Percentiles rank a stretch among this genome's conserved stretches.
These are phyloP conservation scores for Collybia sordida DNA, from an alignment of 768 basidiomycete species.

Conservation along the genomic window DNA sequence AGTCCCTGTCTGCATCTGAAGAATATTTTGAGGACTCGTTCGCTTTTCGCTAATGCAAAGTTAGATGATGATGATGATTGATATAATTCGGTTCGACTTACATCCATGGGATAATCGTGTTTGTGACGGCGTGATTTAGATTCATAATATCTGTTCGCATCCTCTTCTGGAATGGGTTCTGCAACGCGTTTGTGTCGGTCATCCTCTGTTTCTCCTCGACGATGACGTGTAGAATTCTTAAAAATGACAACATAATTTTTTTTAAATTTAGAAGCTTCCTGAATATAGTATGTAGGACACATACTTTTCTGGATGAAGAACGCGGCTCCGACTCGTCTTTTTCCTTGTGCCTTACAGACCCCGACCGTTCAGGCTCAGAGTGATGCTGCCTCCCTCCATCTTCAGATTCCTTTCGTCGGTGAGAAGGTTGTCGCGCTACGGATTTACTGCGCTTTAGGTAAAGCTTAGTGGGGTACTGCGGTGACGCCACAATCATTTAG, in stretches of 20 bases:
- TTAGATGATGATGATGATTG: neutral
- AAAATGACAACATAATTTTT: neutral
- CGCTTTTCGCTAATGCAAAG: neutral
- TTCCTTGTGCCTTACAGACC: neutral
- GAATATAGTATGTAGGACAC: neutral
- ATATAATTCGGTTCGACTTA: too few species aligned
- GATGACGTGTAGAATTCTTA: conserved; percentile 5
- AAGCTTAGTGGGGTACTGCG: neutral
- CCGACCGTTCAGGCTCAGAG: conserved; percentile 5
- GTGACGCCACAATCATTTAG: neutral
- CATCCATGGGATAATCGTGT: neutral
- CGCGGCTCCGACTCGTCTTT: neutral
- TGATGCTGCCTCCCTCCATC: conserved; percentile 7
- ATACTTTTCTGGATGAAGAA: conserved; percentile 12
- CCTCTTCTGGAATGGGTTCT: too few species aligned
- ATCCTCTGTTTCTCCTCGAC: conserved; percentile 8
- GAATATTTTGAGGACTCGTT: conserved; percentile 1
- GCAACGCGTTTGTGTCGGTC: neutral
- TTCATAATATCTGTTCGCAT: neutral
- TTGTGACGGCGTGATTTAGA: neutral
- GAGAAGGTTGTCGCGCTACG: conserved; percentile 5
- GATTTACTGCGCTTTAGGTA: conserved; percentile 3
- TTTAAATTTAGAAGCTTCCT: neutral
- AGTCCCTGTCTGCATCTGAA: conserved; percentile 1
- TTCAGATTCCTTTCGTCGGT: conserved; percentile 9